These are phyloP conservation scores for Sphaerulina musiva DNA, from an alignment of 2,329 filamentous ascomycete genomes.

Conservation along the genomic window DNA sequence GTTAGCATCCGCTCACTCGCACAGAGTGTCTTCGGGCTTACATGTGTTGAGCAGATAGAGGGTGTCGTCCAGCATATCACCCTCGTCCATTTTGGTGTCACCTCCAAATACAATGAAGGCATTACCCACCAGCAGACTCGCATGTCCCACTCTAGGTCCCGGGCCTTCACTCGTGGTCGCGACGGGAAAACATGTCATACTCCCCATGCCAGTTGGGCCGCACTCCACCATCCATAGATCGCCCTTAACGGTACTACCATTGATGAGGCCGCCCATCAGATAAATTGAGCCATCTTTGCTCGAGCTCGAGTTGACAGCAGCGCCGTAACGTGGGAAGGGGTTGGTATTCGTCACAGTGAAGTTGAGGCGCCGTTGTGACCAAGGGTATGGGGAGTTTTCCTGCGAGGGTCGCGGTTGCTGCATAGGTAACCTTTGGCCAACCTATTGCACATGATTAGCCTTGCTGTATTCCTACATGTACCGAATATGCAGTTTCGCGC, in stretches of 20 bases:
- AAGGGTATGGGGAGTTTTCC: conserved; percentile 78
- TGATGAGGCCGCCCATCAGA: conserved; percentile 93
- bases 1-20: not conserved
- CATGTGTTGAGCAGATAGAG: conserved; percentile 95
- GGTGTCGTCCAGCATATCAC: conserved; percentile 86
- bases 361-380: conserved; percentile 83
- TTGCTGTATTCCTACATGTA: conserved; percentile 24
- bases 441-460: conserved; percentile 21
- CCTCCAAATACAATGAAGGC: conserved; percentile 98
- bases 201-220: conserved; percentile 53
- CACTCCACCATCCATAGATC: conserved; percentile 98
- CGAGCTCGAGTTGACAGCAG: conserved; percentile 83
- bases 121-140: conserved; percentile 90
- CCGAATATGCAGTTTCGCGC: not conserved
- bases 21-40: conserved; percentile 47
- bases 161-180: conserved; percentile 89
- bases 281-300: conserved; percentile 98
- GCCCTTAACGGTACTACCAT: conserved; percentile 90
- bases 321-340: conserved; percentile 93
- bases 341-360: conserved; percentile 76
- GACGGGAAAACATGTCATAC: conserved; percentile 84
- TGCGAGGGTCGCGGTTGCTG: conserved; percentile 40
- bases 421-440: conserved; percentile 26
- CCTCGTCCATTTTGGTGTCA: conserved; percentile 94
- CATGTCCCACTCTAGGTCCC: conserved; percentile 87